Conservation (phyloP, 1,284 basidiomycete genomes). For the Polyporus tsugae region DNA sequence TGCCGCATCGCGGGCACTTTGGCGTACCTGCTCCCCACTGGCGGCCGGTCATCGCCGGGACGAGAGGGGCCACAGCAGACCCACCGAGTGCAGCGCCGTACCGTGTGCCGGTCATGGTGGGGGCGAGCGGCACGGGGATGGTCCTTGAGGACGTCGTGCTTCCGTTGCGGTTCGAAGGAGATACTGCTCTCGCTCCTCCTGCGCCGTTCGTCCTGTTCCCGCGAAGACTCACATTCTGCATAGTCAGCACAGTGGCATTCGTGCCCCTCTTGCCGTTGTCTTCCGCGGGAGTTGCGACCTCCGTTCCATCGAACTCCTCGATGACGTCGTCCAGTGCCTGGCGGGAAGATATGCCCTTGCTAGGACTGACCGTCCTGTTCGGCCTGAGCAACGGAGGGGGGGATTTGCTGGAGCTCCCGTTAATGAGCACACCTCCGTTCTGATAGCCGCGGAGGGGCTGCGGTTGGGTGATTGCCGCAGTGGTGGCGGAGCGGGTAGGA, state of each 20-base stretch:
- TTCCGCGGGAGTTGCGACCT: constrained; percentile 12
- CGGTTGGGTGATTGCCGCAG: constrained; percentile 28
- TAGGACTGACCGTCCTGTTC: constrained; percentile 44
- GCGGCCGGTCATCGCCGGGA: constrained; percentile 43
- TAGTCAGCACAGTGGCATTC: neutral
- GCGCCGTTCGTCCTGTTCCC: constrained; percentile 44
- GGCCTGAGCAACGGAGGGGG: constrained; percentile 43
- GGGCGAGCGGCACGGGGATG: constrained; percentile 43
- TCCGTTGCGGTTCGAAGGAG: constrained; percentile 2
- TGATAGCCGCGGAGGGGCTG: constrained; percentile 43
- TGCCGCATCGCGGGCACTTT: constrained; percentile 61
- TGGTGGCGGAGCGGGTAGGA: constrained; percentile 22
- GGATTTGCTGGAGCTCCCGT: constrained; percentile 23
- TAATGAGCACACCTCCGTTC: constrained; percentile 33
- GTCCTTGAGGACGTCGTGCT: neutral
- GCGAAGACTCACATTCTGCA: constrained; percentile 25
- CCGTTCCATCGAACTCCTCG: constrained; percentile 23
- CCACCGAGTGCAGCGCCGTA: constrained; percentile 56
- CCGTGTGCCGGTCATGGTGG: constrained; percentile 57
- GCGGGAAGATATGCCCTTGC: constrained; percentile 27
- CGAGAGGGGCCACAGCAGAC: constrained; percentile 23
- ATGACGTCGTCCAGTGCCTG: constrained; percentile 21
- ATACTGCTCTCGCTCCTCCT: neutral
- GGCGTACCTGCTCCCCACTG: constrained; percentile 58
- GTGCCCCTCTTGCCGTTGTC: neutral